Percentiles rank a stretch among this genome's conserved stretches.
These are phyloP conservation scores for Saccharomyces kudriavzevii DNA, from an alignment of 805 yeast genomes.

Conservation along the genomic window DNA sequence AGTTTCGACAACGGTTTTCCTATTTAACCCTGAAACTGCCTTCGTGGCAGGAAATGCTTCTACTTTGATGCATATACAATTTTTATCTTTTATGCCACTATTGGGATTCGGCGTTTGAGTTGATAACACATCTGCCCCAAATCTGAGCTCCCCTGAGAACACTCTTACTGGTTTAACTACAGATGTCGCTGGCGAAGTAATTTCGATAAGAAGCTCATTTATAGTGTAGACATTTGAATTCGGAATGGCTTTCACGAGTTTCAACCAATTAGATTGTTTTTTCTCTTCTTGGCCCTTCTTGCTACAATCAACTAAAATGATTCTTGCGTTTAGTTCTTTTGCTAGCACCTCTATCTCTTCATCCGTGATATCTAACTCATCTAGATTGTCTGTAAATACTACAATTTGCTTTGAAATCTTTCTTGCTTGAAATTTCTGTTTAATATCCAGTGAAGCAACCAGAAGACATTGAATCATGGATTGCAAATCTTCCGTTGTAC, in stretches of 20 bases:
- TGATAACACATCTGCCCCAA: slow-evolving; percentile 17
- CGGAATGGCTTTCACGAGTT: slow-evolving; percentile 11
- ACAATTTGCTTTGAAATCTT: slow-evolving; percentile 21
- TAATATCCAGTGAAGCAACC: slow-evolving; percentile 19
- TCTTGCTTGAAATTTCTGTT: slow-evolving; percentile 16
- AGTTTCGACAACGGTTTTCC: slow-evolving; percentile 17
- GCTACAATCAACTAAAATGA: slow-evolving; percentile 19
- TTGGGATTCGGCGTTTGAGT: background rate
- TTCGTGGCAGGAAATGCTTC: slow-evolving; percentile 52
- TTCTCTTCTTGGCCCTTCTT: background rate
- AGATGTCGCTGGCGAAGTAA: slow-evolving; percentile 11
- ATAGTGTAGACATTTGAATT: slow-evolving; percentile 12
- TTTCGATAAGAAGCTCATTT: slow-evolving; percentile 13
- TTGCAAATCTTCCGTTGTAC: slow-evolving; percentile 1
- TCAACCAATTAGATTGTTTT: slow-evolving; percentile 14
- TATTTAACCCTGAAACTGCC: slow-evolving; percentile 20
- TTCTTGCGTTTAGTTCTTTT: slow-evolving; percentile 17
- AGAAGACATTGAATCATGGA: slow-evolving; percentile 19
- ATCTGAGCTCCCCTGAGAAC: slow-evolving; percentile 24
- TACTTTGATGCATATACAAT: slow-evolving; percentile 37
- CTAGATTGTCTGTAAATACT: slow-evolving; percentile 21
- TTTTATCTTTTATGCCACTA: slow-evolving; percentile 20
- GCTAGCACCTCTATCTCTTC: slow-evolving; percentile 19
- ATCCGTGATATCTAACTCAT: slow-evolving; percentile 18
- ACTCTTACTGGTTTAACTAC: slow-evolving; percentile 25